phyloP scores from a whole-genome alignment of 2,329 filamentous ascomycete genomes.

The Claviceps sorghi region DNA sequence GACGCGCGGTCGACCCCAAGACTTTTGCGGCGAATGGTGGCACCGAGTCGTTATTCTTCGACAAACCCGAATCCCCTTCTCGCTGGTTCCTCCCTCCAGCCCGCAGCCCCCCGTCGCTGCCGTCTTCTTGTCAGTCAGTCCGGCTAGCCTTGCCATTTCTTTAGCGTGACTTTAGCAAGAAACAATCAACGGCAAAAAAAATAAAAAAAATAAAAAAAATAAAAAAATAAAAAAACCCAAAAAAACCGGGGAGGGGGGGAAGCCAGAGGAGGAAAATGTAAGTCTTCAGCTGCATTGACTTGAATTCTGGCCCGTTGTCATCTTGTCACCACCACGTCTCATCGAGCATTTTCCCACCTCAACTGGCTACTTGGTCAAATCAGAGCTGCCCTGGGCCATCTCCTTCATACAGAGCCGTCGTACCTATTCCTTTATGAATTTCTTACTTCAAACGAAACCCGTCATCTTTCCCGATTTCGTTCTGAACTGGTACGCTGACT shows the following conservation, averaged over 20 bases:
- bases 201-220: no score
- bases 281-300: neutral
- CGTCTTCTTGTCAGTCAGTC: neutral
- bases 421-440: neutral
- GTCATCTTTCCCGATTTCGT: neutral
- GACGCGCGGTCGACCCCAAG: neutral
- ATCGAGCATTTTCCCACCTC: neutral
- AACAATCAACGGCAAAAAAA: neutral
- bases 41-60: neutral
- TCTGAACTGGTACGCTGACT: neutral
- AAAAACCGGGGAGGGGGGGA: no score
- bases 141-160: neutral
- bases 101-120: neutral
- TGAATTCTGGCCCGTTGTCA: neutral
- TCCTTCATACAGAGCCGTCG: neutral
- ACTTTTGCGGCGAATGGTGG: neutral
- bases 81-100: neutral
- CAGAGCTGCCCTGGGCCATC: neutral
- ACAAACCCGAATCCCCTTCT: neutral
- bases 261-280: neutral
- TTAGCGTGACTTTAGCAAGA: neutral
- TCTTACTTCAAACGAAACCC: neutral
- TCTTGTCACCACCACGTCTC: neutral
- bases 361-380: neutral
- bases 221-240: no score